Evolutionary conservation across 768 basidiomycete genomes (phyloP).

Genomic region (Ramaria rubella): DNA sequence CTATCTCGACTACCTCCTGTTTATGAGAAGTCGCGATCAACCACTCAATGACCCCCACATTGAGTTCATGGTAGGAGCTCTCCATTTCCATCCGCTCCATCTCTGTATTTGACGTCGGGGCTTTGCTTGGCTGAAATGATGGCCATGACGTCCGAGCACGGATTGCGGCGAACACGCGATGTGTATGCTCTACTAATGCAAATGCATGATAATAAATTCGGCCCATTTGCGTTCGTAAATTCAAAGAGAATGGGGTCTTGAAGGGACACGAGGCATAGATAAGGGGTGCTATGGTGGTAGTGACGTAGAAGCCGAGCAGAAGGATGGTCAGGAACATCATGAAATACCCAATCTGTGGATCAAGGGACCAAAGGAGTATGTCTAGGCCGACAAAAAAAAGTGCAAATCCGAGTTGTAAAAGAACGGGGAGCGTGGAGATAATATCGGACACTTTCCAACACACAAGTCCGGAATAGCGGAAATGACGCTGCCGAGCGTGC

Average conservation of each 20-base stretch:
- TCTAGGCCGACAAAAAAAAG: slow-evolving; percentile 18
- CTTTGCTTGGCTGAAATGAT: background rate
- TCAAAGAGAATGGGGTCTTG: slow-evolving; percentile 7
- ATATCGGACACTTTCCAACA: slow-evolving; percentile 20
- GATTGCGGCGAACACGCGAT: background rate
- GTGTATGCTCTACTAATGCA: background rate
- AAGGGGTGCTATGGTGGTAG: background rate
- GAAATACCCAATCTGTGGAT: slow-evolving; percentile 10
- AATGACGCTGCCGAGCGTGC: slow-evolving; percentile 16
- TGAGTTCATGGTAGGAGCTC: background rate
- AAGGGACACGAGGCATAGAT: slow-evolving; percentile 1
- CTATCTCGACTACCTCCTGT: background rate
- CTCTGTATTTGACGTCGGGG: background rate
- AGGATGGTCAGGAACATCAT: background rate
- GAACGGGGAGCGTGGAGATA: slow-evolving; percentile 17
- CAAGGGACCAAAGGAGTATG: slow-evolving; percentile 13
- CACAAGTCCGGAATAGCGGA: slow-evolving; percentile 17
- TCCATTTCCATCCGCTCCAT: background rate
- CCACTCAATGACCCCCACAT: slow-evolving; percentile 4
- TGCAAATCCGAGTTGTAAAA: slow-evolving; percentile 16
- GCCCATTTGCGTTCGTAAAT: background rate
- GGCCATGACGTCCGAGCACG: background rate
- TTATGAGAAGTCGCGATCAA: background rate
- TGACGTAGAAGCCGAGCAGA: background rate
- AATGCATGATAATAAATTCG: background rate